Conservation (phyloP, 148 eudicot species). For the Rhododendron griersonianum region DNA sequence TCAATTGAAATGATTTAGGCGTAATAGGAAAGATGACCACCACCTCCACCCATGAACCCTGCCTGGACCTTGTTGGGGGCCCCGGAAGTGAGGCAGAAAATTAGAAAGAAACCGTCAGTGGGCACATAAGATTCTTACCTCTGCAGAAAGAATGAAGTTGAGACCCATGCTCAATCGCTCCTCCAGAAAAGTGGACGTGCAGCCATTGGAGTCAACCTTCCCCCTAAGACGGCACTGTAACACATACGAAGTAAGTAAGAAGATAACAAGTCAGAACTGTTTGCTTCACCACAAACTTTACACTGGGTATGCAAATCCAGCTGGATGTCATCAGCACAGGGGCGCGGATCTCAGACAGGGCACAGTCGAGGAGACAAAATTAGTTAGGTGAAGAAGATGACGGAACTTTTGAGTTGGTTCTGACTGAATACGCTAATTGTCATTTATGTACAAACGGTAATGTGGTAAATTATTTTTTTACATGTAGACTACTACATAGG, state of each 20-base stretch:
- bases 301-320: slow-evolving; percentile 1
- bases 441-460: background rate
- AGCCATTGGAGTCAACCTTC: slow-evolving; percentile 89
- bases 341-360: background rate
- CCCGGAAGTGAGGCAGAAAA: background rate
- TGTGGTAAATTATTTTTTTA: background rate
- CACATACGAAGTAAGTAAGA: background rate
- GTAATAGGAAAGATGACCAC: background rate
- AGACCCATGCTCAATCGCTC: slow-evolving; percentile 89
- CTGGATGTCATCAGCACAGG: background rate
- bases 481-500: background rate
- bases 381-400: background rate
- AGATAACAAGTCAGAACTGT: background rate
- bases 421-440: background rate
- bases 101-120: background rate
- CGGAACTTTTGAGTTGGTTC: background rate
- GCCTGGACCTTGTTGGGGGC: too few relatives aligned
- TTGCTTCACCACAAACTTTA: background rate
- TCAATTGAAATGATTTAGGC: background rate
- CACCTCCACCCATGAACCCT: background rate
- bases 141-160: slow-evolving; percentile 78
- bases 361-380: background rate
- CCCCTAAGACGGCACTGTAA: slow-evolving; percentile 90
- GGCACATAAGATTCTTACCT: slow-evolving; percentile 43
- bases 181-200: slow-evolving; percentile 70